Percentiles rank a stretch among this genome's conserved stretches.
These are phyloP conservation scores for Pezicula radicicola DNA, from an alignment of 2,329 filamentous ascomycete genomes.

Conservation along the genomic window DNA sequence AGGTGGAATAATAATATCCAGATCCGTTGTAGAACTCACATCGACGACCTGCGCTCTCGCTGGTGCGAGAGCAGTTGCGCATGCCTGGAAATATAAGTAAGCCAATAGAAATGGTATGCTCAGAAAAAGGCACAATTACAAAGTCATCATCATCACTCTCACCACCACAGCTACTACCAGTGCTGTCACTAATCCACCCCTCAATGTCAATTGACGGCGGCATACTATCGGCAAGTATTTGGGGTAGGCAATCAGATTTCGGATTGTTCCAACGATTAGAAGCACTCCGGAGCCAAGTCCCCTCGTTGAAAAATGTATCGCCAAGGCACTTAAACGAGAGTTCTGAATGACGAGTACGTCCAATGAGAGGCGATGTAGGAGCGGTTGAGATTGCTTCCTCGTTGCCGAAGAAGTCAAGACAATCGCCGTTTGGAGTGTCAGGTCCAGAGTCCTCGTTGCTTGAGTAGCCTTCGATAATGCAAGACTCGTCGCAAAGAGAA, in stretches of 20 bases:
- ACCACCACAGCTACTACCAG: slow-evolving; percentile 5
- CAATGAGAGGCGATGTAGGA: background rate
- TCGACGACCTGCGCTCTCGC: slow-evolving; percentile 20
- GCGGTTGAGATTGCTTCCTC: background rate
- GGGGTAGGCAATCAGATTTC: background rate
- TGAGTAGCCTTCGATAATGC: slow-evolving; percentile 11
- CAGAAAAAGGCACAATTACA: slow-evolving; percentile 11
- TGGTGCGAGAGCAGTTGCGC: slow-evolving; percentile 19
- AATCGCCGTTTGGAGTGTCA: background rate
- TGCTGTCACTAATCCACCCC: slow-evolving; percentile 21
- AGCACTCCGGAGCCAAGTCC: slow-evolving; percentile 13
- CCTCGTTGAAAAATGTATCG: slow-evolving; percentile 11
- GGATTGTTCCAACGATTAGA: background rate
- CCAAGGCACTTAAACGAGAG: slow-evolving; percentile 25
- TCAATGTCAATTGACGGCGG: slow-evolving; percentile 11
- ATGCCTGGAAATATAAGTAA: slow-evolving; percentile 13
- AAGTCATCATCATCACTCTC: slow-evolving; percentile 17
- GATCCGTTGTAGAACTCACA: slow-evolving; percentile 6
- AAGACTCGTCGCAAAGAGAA: slow-evolving; percentile 7
- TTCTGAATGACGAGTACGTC: slow-evolving; percentile 11
- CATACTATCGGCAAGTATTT: slow-evolving; percentile 7
- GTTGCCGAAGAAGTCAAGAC: background rate
- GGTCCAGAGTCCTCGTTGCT: slow-evolving; percentile 1
- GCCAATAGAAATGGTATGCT: background rate
- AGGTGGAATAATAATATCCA: slow-evolving; percentile 14